phyloP scores from a whole-genome alignment of 2,329 filamentous ascomycete genomes.

The Fusarium fracticaudum region DNA sequence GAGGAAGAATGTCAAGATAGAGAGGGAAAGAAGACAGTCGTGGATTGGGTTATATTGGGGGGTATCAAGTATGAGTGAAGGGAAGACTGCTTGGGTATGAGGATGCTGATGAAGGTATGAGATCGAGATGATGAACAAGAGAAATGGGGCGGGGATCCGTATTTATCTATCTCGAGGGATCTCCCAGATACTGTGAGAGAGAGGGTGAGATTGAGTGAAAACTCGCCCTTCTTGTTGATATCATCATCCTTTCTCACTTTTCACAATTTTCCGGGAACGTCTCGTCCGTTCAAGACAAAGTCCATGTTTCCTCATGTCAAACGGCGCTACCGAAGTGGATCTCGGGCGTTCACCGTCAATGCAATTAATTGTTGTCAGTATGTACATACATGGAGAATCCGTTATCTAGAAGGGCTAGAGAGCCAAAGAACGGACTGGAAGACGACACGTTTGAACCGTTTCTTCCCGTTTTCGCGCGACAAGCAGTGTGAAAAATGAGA shows the following conservation, averaged over 20 bases:
- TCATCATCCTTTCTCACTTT: constrained; percentile 19
- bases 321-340: constrained; percentile 36
- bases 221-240: constrained; percentile 34
- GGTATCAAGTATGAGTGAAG: constrained; percentile 33
- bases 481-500: constrained; percentile 14
- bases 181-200: neutral
- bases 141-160: constrained; percentile 29
- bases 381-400: neutral
- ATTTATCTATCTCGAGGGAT: constrained; percentile 29
- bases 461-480: constrained; percentile 27
- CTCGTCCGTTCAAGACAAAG: neutral
- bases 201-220: constrained; percentile 4
- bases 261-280: neutral
- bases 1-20: constrained; percentile 13
- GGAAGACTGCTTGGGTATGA: constrained; percentile 18
- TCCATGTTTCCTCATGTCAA: constrained; percentile 1
- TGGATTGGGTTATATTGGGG: neutral
- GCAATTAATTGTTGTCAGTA: neutral
- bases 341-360: constrained; percentile 36
- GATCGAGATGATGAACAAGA: constrained; percentile 11
- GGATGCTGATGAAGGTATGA: constrained; percentile 4
- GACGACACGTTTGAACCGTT: constrained; percentile 27
- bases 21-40: constrained; percentile 9
- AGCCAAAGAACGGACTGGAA: constrained; percentile 10
- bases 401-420: constrained; percentile 21